phyloP scores from a whole-genome alignment of 768 basidiomycete species.

The Lactarius indigo region DNA sequence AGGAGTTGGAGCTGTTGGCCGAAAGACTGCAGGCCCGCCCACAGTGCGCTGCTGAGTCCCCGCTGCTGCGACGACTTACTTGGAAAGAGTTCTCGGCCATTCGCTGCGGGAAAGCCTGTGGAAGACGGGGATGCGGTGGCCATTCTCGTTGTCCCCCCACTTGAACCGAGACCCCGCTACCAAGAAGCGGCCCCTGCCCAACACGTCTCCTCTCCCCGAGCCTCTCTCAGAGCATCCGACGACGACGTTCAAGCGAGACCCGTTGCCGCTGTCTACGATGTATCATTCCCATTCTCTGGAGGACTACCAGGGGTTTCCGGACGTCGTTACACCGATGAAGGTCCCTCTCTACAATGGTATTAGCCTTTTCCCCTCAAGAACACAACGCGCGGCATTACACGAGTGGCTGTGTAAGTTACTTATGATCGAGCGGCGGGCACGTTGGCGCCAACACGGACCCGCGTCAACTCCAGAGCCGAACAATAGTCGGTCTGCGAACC shows the following conservation, averaged over 20 bases:
- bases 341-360: constrained; percentile 70
- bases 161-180: constrained; percentile 54
- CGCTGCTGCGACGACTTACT: constrained; percentile 61
- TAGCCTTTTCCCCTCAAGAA: constrained; percentile 55
- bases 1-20: constrained; percentile 64
- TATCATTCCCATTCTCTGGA: constrained; percentile 22
- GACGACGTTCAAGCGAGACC: constrained; percentile 12
- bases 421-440: constrained; percentile 41
- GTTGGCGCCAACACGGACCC: constrained; percentile 21
- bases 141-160: constrained; percentile 65
- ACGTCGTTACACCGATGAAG: constrained; percentile 33
- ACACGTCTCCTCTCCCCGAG: constrained; percentile 12
- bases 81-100: constrained; percentile 54
- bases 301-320: constrained; percentile 25
- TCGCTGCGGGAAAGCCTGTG: constrained; percentile 43
- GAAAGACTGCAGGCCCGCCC: constrained; percentile 39
- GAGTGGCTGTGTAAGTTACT: constrained; percentile 47
- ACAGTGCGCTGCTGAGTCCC: constrained; percentile 26
- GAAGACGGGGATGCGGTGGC: constrained; percentile 56
- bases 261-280: constrained; percentile 33
- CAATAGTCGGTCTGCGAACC: constrained; percentile 25
- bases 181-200: constrained; percentile 38
- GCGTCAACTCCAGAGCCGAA: neutral
- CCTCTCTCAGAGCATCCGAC: neutral
- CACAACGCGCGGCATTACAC: constrained; percentile 60